Evolutionary conservation across 225 moss, liverwort and hornwort genomes (phyloP), one percentile per base, ranked within the genome.

Genomic region (Anthoceros angustus): DNA sequence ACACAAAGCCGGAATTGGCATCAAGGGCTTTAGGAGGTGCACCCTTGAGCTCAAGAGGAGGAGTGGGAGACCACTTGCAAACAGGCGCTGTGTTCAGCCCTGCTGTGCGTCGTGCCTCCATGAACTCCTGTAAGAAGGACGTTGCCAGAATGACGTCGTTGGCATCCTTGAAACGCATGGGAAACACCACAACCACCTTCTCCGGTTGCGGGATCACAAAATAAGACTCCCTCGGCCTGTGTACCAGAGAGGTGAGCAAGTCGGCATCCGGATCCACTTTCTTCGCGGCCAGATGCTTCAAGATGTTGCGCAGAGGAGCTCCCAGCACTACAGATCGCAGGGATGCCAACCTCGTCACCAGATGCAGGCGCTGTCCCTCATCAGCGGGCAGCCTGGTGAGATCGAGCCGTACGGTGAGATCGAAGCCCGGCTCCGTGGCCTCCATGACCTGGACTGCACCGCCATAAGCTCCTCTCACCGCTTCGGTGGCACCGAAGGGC

Each of bases 121-220:
- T 84, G 67, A 98, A 98, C 70, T 98, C 98, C 90, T 90, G 81
- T 72, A 98, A 77, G 70, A 98, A 98, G 64, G 98, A 87, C 26
- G 98, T 98, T 15, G 91, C 98, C 63, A 98, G 87, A 69, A 98
- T 85, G 32, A 98, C 89, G 73, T 98, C 98, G 64, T 89, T 92
- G 72, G 77, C 81, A 80, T 98, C 92, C 80, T 92, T 92, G n/a
- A 89, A 92, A 25, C 98, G 98, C 98, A 98, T 89, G 12, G 98
- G 98, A 71, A 98, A 98, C 20, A 98, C 98, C 67, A 89, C 98
- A 5, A 92, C 88, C 69, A 92, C 98, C 71, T 84, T 92, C 76
- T 98, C 98, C 61, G 92, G 79, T 86, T 98, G 95, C 70, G 95
- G 95, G 73, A 98, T 87, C 64, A 98, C 74, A 82, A 98, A 98